phyloP scores from a whole-genome alignment of 768 basidiomycete genomes.

The Phlebiopsis gigantea region DNA sequence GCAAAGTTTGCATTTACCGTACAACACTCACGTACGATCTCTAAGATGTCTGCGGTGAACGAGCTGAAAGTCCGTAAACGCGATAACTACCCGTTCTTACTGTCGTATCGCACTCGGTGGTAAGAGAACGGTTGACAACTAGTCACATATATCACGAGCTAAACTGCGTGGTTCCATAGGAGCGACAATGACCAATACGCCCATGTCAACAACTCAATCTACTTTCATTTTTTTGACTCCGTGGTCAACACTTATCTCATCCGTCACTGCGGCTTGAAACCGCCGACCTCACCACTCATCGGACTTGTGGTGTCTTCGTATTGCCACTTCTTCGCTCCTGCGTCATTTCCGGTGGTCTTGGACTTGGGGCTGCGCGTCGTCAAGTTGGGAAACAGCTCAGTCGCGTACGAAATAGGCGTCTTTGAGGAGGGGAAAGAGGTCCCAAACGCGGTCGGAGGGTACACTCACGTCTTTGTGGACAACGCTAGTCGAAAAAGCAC shows the following conservation, averaged over 20 bases:
- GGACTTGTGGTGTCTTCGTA: slow-evolving; percentile 77
- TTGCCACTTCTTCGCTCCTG: slow-evolving; percentile 71
- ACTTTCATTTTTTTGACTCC: slow-evolving; percentile 80
- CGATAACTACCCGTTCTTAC: slow-evolving; percentile 53
- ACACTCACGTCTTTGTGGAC: slow-evolving; percentile 84
- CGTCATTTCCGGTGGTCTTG: slow-evolving; percentile 68
- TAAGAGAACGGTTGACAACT: slow-evolving; percentile 27
- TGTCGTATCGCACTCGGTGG: slow-evolving; percentile 69
- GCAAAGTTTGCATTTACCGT: not conserved
- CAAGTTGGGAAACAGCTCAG: slow-evolving; percentile 69
- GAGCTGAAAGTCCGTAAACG: slow-evolving; percentile 28
- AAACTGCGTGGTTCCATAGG: slow-evolving; percentile 37
- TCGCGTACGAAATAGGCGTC: slow-evolving; percentile 75
- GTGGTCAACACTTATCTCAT: slow-evolving; percentile 78
- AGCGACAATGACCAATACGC: slow-evolving; percentile 85
- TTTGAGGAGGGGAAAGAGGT: slow-evolving; percentile 40
- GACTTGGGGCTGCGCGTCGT: slow-evolving; percentile 66
- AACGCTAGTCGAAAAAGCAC: slow-evolving; percentile 51
- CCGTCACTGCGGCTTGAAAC: slow-evolving; percentile 51
- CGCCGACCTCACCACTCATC: slow-evolving; percentile 47
- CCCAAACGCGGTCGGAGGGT: slow-evolving; percentile 45
- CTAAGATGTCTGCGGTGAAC: not conserved
- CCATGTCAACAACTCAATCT: slow-evolving; percentile 77
- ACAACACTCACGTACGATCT: not conserved
- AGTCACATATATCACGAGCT: not conserved